phyloP scores from a whole-genome alignment of 2,329 filamentous ascomycete genomes.

The Colletotrichum camelliae region DNA sequence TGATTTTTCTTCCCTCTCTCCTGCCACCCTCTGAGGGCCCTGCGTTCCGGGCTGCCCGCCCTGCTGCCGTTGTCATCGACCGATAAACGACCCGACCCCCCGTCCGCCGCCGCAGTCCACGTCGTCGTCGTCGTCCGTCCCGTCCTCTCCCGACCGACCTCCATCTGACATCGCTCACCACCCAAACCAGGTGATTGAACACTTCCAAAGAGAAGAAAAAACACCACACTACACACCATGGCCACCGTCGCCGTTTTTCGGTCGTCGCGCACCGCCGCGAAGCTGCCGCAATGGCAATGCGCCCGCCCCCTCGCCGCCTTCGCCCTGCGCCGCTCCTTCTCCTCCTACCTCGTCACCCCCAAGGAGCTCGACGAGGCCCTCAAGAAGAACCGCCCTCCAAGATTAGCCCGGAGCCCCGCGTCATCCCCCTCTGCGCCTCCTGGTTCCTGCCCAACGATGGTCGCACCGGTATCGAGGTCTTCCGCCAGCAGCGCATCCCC shows the following conservation, averaged over 20 bases:
- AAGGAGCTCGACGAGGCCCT: slow-evolving; percentile 82
- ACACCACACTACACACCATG: slow-evolving; percentile 38
- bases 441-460: slow-evolving; percentile 97
- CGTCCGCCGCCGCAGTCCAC: neutral
- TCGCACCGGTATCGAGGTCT: slow-evolving; percentile 80
- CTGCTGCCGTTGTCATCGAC: slow-evolving; percentile 7
- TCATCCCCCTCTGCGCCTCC: slow-evolving; percentile 87
- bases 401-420: slow-evolving; percentile 80
- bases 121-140: neutral
- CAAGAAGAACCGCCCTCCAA: slow-evolving; percentile 79
- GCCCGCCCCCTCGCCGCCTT: slow-evolving; percentile 38
- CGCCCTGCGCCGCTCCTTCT: slow-evolving; percentile 59
- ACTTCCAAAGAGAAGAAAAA: neutral
- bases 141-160: neutral
- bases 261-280: slow-evolving; percentile 40
- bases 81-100: slow-evolving; percentile 4
- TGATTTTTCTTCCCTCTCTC: slow-evolving; percentile 11
- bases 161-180: neutral
- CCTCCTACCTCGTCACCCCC: slow-evolving; percentile 86
- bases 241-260: slow-evolving; percentile 47
- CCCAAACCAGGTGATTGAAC: neutral
- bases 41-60: slow-evolving; percentile 11
- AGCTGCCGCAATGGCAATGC: slow-evolving; percentile 40
- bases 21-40: neutral
- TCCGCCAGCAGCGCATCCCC: slow-evolving; percentile 83